These are phyloP conservation scores for Penicillium roqueforti DNA, from an alignment of 495 filamentous ascomycete species.

Conservation along the genomic window DNA sequence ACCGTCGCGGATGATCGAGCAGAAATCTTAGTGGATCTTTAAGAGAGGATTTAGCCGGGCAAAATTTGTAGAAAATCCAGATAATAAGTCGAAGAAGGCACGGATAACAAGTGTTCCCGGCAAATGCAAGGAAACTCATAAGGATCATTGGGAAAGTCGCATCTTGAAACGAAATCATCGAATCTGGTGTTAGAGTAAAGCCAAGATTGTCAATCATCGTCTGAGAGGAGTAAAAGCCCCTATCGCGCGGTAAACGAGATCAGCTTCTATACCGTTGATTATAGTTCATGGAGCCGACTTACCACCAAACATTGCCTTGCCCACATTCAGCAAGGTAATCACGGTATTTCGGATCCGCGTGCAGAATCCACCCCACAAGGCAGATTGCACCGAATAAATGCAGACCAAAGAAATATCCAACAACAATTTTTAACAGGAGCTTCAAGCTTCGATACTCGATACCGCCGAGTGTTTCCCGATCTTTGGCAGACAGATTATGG, in stretches of 20 bases:
- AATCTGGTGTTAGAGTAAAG: conserved; percentile 76
- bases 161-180: conserved; percentile 73
- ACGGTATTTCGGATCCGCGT: conserved; percentile 48
- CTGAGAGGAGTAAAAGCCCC: conserved; percentile 34
- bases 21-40: conserved; percentile 47
- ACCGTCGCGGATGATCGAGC: conserved; percentile 58
- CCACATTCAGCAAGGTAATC: conserved; percentile 51
- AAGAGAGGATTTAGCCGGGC: conserved; percentile 36
- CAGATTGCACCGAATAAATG: conserved; percentile 59
- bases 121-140: conserved; percentile 70
- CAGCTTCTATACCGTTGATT: background rate
- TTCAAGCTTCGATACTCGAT: conserved; percentile 62
- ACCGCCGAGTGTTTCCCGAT: conserved; percentile 57
- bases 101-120: conserved; percentile 80
- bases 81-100: conserved; percentile 76
- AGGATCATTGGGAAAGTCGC: conserved; percentile 63
- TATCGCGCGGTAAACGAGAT: conserved; percentile 4
- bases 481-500: conserved; percentile 57
- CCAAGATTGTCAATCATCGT: conserved; percentile 47
- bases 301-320: conserved; percentile 67
- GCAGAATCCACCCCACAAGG: conserved; percentile 66
- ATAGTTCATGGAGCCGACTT: conserved; percentile 17
- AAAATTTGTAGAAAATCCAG: conserved; percentile 57
- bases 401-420: conserved; percentile 63
- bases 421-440: conserved; percentile 50